Conservation (phyloP, 2,329 filamentous ascomycete species). For the Exophiala calicioides region DNA sequence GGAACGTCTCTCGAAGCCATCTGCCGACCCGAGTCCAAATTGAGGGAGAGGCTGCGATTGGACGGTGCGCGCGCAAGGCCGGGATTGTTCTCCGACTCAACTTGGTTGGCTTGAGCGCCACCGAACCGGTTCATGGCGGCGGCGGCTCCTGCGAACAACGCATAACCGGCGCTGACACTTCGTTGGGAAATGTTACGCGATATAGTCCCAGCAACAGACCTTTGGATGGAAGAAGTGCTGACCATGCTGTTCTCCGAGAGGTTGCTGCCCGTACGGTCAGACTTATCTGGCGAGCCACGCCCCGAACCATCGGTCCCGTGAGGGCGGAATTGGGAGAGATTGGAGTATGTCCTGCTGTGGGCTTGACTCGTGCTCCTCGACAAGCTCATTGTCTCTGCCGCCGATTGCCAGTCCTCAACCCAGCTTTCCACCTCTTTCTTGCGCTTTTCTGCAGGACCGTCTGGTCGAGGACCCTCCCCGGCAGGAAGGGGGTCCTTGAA, state of each 20-base stretch:
- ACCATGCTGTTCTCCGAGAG: conserved; percentile 54
- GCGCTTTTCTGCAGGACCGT: conserved; percentile 24
- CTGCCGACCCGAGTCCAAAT: conserved; percentile 10
- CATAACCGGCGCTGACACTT: conserved; percentile 29
- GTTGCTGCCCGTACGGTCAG: conserved; percentile 58
- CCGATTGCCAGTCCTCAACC: conserved; percentile 34
- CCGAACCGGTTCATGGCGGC: conserved; percentile 28
- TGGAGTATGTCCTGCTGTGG: conserved; percentile 30
- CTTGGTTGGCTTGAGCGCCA: conserved; percentile 7
- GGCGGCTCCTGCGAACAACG: conserved; percentile 31
- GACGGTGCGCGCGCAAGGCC: conserved; percentile 23
- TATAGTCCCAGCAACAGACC: conserved; percentile 41
- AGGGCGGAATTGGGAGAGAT: conserved; percentile 28
- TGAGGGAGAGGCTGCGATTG: conserved; percentile 30
- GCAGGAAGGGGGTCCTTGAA: conserved; percentile 26
- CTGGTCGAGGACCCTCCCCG: conserved; percentile 5
- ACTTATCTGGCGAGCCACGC: conserved; percentile 42
- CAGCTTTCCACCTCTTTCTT: conserved; percentile 32
- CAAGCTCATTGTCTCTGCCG: conserved; percentile 30
- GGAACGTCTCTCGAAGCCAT: conserved; percentile 8
- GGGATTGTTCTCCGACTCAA: not conserved
- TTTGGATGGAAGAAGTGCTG: conserved; percentile 20
- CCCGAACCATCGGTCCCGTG: conserved; percentile 26
- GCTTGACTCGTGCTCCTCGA: conserved; percentile 31
- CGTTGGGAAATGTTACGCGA: conserved; percentile 29